phyloP scores from a whole-genome alignment of 2,329 filamentous ascomycete species.

The Fusarium sp. region DNA sequence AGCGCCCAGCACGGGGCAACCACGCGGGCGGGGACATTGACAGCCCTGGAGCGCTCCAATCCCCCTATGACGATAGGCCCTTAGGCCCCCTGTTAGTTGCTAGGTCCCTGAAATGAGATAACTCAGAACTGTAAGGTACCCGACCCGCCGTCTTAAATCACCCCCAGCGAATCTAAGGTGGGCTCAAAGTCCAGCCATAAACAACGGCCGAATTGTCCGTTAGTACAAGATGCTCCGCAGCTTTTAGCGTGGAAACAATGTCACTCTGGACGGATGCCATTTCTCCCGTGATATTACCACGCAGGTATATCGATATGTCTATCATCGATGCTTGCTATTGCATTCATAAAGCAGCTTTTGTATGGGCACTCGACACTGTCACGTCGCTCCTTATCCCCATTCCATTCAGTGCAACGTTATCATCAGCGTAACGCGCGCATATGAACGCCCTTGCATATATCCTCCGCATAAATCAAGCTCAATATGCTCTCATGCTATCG shows the following conservation, averaged over 20 bases:
- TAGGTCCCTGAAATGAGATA: slow-evolving; percentile 45
- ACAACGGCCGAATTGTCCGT: slow-evolving; percentile 1
- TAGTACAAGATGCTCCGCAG: slow-evolving; percentile 24
- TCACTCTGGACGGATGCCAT: slow-evolving; percentile 20
- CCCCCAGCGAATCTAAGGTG: neutral
- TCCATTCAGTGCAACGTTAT: slow-evolving; percentile 12
- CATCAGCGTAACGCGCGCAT: slow-evolving; percentile 18
- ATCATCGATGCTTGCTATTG: slow-evolving; percentile 14
- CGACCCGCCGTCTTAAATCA: slow-evolving; percentile 19
- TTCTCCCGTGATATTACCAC: slow-evolving; percentile 13
- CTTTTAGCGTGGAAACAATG: slow-evolving; percentile 7
- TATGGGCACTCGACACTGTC: neutral
- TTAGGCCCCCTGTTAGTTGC: slow-evolving; percentile 33
- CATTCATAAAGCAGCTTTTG: slow-evolving; percentile 9
- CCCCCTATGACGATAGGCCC: slow-evolving; percentile 25
- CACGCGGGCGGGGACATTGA: slow-evolving; percentile 29
- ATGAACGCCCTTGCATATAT: slow-evolving; percentile 15
- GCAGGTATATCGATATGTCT: neutral
- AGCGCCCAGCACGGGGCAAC: slow-evolving; percentile 45
- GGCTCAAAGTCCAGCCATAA: slow-evolving; percentile 39
- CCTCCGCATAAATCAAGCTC: slow-evolving; percentile 3
- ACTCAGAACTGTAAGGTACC: slow-evolving; percentile 41
- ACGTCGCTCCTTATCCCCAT: neutral
- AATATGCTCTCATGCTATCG: neutral
- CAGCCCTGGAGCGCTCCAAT: slow-evolving; percentile 13